These are phyloP conservation scores for Mortierella sp. DNA, from an alignment of 371 early-diverging fungal genomes.

Conservation along the genomic window DNA sequence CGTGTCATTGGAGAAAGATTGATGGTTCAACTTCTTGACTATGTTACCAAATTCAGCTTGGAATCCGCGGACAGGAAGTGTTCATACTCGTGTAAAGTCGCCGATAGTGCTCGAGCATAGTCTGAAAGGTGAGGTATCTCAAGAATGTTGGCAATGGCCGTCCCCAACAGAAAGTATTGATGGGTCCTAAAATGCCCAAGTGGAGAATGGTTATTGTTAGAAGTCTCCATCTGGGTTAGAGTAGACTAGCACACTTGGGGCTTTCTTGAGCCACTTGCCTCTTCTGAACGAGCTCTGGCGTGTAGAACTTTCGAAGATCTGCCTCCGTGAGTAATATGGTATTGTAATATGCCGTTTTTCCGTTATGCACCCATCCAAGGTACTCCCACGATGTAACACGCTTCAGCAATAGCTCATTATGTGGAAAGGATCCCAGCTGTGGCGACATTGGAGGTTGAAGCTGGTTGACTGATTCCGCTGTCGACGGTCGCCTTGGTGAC, in stretches of 20 bases:
- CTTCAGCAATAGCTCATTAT: conserved; percentile 24
- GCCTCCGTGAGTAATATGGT: conserved; percentile 23
- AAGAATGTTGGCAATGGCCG: conserved; percentile 25
- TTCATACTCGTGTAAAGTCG: conserved; percentile 30
- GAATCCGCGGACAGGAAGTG: conserved; percentile 21
- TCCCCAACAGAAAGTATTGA: conserved; percentile 32
- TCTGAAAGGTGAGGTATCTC: conserved; percentile 31
- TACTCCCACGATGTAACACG: conserved; percentile 34
- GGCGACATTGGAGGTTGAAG: conserved; percentile 1
- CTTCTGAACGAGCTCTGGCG: conserved; percentile 22
- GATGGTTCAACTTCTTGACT: no score
- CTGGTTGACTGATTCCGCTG: conserved; percentile 11
- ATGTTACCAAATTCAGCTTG: conserved; percentile 32
- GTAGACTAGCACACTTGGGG: no score
- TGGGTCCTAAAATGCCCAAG: conserved; percentile 27
- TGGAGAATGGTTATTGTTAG: no score
- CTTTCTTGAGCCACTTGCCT: conserved; percentile 13
- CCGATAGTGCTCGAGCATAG: conserved; percentile 16
- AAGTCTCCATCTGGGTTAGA: no score
- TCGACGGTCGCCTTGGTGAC: conserved; percentile 6
- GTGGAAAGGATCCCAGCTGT: background rate
- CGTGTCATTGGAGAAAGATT: background rate
- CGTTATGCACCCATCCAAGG: conserved; percentile 19
- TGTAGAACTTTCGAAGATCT: conserved; percentile 23
- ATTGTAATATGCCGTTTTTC: conserved; percentile 31